These are phyloP conservation scores for Trichophyton benhamiae DNA, from an alignment of 2,329 filamentous ascomycete genomes.

Conservation along the genomic window DNA sequence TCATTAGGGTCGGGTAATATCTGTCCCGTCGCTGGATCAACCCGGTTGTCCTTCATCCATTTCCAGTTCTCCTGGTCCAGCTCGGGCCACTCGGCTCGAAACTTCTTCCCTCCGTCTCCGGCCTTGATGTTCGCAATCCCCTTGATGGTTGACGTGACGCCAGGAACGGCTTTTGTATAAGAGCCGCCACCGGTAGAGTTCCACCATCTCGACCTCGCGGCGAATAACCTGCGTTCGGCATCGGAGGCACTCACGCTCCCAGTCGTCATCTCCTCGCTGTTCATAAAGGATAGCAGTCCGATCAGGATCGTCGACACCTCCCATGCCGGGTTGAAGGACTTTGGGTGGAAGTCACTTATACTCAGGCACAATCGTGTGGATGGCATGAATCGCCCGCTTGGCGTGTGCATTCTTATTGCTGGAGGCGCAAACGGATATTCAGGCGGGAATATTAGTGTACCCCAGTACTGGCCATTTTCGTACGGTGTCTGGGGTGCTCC, in stretches of 20 bases:
- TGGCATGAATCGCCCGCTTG: slow-evolving; percentile 86
- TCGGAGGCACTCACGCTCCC: slow-evolving; percentile 70
- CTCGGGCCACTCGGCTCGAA: slow-evolving; percentile 79
- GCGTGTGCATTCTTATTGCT: slow-evolving; percentile 97
- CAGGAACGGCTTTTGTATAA: slow-evolving; percentile 38
- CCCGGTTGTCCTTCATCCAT: slow-evolving; percentile 74
- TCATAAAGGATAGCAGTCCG: slow-evolving; percentile 94
- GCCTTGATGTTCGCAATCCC: slow-evolving; percentile 71
- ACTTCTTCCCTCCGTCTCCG: slow-evolving; percentile 85
- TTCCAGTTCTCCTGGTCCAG: slow-evolving; percentile 79
- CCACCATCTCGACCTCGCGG: slow-evolving; percentile 79
- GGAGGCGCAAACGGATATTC: slow-evolving; percentile 97
- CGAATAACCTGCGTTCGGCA: slow-evolving; percentile 64
- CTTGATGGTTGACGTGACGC: slow-evolving; percentile 45
- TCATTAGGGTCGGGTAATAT: slow-evolving; percentile 40
- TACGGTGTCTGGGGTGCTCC: slow-evolving; percentile 91
- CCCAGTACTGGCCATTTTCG: slow-evolving; percentile 93
- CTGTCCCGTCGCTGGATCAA: slow-evolving; percentile 65
- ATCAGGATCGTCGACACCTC: slow-evolving; percentile 94
- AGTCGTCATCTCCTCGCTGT: slow-evolving; percentile 95
- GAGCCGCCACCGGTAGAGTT: slow-evolving; percentile 87
- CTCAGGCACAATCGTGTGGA: slow-evolving; percentile 85
- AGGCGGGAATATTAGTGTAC: slow-evolving; percentile 83
- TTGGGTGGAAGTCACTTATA: slow-evolving; percentile 95
- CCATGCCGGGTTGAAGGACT: slow-evolving; percentile 97